Evolutionary conservation across 106 monocot species (phyloP), one percentile per base, ranked within the genome.

Genomic region (Dendrobium catenatum): DNA sequence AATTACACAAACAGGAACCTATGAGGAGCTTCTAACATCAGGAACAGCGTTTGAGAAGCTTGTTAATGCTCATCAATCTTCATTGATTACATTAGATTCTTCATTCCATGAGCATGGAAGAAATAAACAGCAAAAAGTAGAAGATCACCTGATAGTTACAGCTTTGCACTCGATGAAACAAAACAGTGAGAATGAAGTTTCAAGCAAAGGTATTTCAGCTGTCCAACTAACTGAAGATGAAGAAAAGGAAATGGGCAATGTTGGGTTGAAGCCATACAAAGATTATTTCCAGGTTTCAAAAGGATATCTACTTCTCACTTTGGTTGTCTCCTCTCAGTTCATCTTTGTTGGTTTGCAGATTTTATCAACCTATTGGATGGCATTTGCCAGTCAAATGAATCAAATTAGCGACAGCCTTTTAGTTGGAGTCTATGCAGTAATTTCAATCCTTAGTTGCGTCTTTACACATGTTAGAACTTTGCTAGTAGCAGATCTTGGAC

Each of bases 11-110:
- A 80, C 80, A 72, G 96, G 96, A 77, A 94, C 59, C 20, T 96
- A 94, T 66, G 73, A 86, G 0, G 87, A 87, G 27, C 92, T 96
- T 70, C 78, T 94, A 42, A 78, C 78, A 70, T 72, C 85, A n/a
- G 94, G 90, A 3, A 92, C 90, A n/a, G 86, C 86, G 49, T 96
- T 96, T 56, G 90, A 96, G 68, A 85, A 92, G 78, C 89, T 94
- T 40, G 94, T 96, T 22, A 83, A 85, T 80, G 92, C 96, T 80
- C 96, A 96, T 79, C 81, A 83, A n/a, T 88, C 91, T 47, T 86
- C 94, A 68, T 83, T 92, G 83, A 83, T 81, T 33, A 77, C 33
- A 68, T 22, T 94, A 44, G 87, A 92, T 64, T 80, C 88, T 31
- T 27, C 51, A 17, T 79, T 78, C 68, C 64, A 78, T 5, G 79